A percentile compares a stretch with the other conserved stretches of the same genome.
Conservation (phyloP, 805 yeast species). For the Ogataea trehalophila region DNA sequence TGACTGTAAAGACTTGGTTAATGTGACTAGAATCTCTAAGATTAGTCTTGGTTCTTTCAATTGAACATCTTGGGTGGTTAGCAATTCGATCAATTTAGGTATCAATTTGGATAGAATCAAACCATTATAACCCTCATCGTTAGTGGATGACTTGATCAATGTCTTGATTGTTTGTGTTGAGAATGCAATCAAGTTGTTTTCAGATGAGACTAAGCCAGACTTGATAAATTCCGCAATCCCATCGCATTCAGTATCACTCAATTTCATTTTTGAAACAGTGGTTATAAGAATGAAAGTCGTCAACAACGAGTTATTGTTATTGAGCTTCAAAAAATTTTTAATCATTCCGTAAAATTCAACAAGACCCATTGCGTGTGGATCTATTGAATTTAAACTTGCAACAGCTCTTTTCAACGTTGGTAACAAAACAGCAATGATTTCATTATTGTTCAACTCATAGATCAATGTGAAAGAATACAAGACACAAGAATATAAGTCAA, state of each 20-base stretch:
- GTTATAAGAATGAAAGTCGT: constrained; percentile 42
- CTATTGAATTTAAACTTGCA: constrained; percentile 23
- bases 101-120: constrained; percentile 40
- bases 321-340: constrained; percentile 24
- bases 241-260: constrained; percentile 35
- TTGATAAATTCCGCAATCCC: constrained; percentile 31
- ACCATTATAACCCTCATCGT: constrained; percentile 28
- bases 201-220: constrained; percentile 31
- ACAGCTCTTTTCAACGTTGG: constrained; percentile 46
- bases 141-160: constrained; percentile 33
- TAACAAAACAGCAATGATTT: constrained; percentile 46
- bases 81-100: constrained; percentile 36
- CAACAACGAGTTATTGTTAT: constrained; percentile 35
- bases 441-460: constrained; percentile 38
- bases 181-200: constrained; percentile 31
- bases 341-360: constrained; percentile 35
- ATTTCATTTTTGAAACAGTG: constrained; percentile 30
- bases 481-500: constrained; percentile 69
- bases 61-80: constrained; percentile 9
- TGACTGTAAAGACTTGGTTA: constrained; percentile 34
- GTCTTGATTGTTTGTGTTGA: constrained; percentile 61
- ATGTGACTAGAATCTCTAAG: constrained; percentile 46
- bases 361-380: constrained; percentile 20
- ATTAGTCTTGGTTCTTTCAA: constrained; percentile 34
- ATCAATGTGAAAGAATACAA: constrained; percentile 57